Base-by-base conservation (phyloP, 2,329 filamentous ascomycete genomes). In the Chrysosporium queenslandicum region DNA sequence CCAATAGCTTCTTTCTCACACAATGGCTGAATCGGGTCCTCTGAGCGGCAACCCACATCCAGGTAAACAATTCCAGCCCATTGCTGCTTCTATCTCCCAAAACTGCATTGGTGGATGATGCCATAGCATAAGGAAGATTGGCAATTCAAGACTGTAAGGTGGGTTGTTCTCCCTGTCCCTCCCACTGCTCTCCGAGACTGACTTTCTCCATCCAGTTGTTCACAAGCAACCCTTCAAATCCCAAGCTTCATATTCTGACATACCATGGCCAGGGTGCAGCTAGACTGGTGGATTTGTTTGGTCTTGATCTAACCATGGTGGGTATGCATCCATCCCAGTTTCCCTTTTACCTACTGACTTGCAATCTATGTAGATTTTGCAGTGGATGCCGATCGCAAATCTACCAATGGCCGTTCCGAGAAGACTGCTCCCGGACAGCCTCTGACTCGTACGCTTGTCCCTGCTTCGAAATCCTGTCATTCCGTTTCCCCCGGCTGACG, bases 381-480 rank as follows among this genome's bases (percentile, higher is more conserved):
- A 53, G 55, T 36, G 37, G 34, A 29, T 32, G 20, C 29, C 20
- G 34, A 51, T 12, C 50, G 36, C 21, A 50, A 32, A 46, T 71
- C 72, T 45, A 73, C 72, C 23, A 57, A 58, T 46, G 55, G 55
- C 43, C 78, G 79, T 20, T 71, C 75, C 41, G 70, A 74, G 59
- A 81, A 77, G 59, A 79, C 40, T 9, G 49, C 49, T 3, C n/a
- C 49, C 18, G 40, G 79, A 58, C 80, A 83, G 65, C 74, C 78
- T 57, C 69, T 83, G 66, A 83, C 80, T 52, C 78, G 76, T 78
- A 73, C 53, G 76, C 66, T 55, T 34, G 18, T 23, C 23, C 14
- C 20, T 46, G 18, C 9, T 8, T 25, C 25, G n/a, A n/a, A 27
- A 3, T 18, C 20, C 30, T 37, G 12, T 32, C 25, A 16, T 9